phyloP scores from a whole-genome alignment of 106 monocot species.

The Acorus gramineus region DNA sequence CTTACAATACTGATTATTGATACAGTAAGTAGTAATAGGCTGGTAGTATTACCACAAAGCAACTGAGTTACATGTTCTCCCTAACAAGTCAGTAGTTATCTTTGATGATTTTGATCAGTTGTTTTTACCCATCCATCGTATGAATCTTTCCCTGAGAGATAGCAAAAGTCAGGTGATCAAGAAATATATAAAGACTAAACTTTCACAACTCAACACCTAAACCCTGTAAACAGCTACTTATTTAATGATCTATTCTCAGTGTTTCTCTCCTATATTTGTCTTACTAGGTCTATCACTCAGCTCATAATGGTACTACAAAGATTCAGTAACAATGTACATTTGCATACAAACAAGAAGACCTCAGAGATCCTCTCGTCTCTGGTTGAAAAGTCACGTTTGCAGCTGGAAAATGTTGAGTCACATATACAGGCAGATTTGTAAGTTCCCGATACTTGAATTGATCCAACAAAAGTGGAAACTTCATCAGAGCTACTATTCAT shows the following conservation, averaged over 20 bases:
- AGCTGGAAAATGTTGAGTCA: conserved; percentile 40
- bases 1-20: too few relatives aligned
- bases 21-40: too few relatives aligned
- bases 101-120: not conserved
- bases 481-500: not conserved
- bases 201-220: too few relatives aligned
- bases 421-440: conserved; percentile 50
- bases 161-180: too few relatives aligned
- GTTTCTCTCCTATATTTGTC: not conserved
- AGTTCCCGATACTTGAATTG: conserved; percentile 1
- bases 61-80: not conserved
- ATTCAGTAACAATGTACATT: conserved; percentile 40
- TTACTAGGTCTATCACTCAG: conserved; percentile 33
- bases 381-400: conserved; percentile 23
- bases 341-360: conserved; percentile 26
- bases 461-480: not conserved
- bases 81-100: not conserved
- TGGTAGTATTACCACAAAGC: too few relatives aligned
- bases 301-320: conserved; percentile 26
- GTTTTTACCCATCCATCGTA: not conserved
- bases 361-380: conserved; percentile 43
- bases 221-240: too few relatives aligned
- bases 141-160: too few relatives aligned
- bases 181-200: too few relatives aligned
- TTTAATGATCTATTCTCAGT: not conserved